Evolutionary conservation across 805 yeast genomes (phyloP), one percentile per base, ranked within the genome.

Genomic region (Ogataea populi-albae): DNA sequence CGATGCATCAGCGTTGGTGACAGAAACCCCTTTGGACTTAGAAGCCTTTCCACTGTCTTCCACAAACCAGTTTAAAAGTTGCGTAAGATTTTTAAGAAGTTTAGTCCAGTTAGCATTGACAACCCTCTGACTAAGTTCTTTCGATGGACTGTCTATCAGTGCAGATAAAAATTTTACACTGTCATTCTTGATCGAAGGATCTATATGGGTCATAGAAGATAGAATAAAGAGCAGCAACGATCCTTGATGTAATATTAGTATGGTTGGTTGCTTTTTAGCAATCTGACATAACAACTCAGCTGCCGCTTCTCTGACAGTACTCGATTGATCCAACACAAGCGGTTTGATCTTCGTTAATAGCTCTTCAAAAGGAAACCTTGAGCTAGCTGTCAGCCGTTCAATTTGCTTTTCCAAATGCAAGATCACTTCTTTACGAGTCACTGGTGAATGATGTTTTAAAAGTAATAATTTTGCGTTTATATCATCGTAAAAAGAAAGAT

Each of bases 141-240:
- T 38, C 3, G 75, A 68, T 17, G 79, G 74, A 37, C 69, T 62
- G 29, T 70, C 65, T n/a, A 87, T 56, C 35, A 88, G 55, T 3
- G 79, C 67, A 25, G 70, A 66, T 17, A 89, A 62, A 48, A 83
- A 85, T 39, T 71, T 75, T 0, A 91, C 75, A 2, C 95, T 77
- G 41, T 85, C 88, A 29, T 76, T 74, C 37, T 96, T 73, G 18
- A 93, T 79, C 4, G 77, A 78, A 1, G 87, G 79, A 20, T 73
- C 73, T 26, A 93, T 83, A 57, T 93, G 97, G 12, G 97, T 84
- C 96, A 93, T 91, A 3, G 96, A 94, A 34, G 91, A 81, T 48
- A 83, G 84, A 12, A 91, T 69, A 56, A 83, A 89, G 20, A 91
- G 68, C n/a, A 84, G 71, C 36, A 83, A 54, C 15, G 72, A 61